Base-by-base conservation (phyloP, 2,329 filamentous ascomycete genomes). In the Aspergillus transmontanensis region DNA sequence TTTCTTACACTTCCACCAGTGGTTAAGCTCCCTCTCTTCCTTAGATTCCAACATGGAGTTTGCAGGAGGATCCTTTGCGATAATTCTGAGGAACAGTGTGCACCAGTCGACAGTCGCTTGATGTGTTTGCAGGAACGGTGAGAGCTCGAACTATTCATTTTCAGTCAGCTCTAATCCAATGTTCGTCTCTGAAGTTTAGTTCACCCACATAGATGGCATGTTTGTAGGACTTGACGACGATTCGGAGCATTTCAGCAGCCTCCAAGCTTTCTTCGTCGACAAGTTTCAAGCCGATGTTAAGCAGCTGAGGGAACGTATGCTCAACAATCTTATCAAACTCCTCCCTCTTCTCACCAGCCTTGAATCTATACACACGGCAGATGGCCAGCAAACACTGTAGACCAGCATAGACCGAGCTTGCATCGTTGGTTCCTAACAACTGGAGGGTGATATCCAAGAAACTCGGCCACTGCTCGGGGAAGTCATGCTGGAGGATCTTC, bases 1-100 rank as follows among this genome's bases (percentile, higher is more conserved):
- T 81, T 99, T 99, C 89, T 98, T 98, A 67, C 94, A 92, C 84
- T 98, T 99, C 94, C 94, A 99, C 94, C 95, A 99, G 78, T 97
- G 93, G 76, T 97, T 94, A 72, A 90, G 87, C 79, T 98, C 95
- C 62, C 95, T 88, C 75, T 98, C 94, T 63, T 92, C 89, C 58
- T 90, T 81, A 64, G 92, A 92, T 64, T 96, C 93, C 62, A 84
- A 79, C 86, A 98, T 89, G 41, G 94, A 90, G 70, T 85, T 88
- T 61, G 90, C 85, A 5, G 95, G 95, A 41, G 92, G 89, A 26
- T 89, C 83, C 80, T 98, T 98, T 69, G 90, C 89, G 41, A 98
- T 91, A 58, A 96, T 92, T 65, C 91, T 89, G 69, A 99, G 83
- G 83, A 99, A 98, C 64, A 99, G 86, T 28, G 94, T 94, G 79